Evolutionary conservation across 768 basidiomycete genomes (phyloP).

Genomic region (Gymnopilus junonius): DNA sequence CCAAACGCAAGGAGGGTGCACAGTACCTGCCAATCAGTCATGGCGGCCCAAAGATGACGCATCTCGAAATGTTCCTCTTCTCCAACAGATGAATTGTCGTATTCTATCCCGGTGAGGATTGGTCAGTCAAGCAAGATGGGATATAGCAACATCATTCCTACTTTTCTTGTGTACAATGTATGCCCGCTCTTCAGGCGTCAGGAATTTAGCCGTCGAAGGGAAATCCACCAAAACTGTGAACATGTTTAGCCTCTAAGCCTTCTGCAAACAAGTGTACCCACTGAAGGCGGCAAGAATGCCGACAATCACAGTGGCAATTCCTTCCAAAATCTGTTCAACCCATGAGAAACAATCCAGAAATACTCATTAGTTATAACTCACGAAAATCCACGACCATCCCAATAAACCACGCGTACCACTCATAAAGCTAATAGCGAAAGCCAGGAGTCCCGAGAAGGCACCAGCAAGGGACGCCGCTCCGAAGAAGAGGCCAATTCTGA

Average conservation of each 20-base stretch:
- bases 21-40: constrained; percentile 66
- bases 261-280: constrained; percentile 22
- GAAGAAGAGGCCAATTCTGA: constrained; percentile 66
- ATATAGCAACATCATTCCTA: constrained; percentile 28
- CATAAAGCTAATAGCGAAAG: constrained; percentile 61
- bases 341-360: background rate
- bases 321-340: constrained; percentile 60
- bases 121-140: background rate
- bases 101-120: constrained; percentile 38
- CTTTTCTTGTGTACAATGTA: constrained; percentile 61
- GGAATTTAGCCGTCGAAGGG: constrained; percentile 59
- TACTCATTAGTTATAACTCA: constrained; percentile 28
- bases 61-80: constrained; percentile 65
- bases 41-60: constrained; percentile 55
- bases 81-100: constrained; percentile 56
- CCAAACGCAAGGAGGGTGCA: background rate
- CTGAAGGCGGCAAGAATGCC: constrained; percentile 57
- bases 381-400: constrained; percentile 76
- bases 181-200: constrained; percentile 62
- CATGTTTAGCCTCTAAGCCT: background rate
- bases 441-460: constrained; percentile 64
- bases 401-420: constrained; percentile 44
- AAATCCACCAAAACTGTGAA: constrained; percentile 63
- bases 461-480: constrained; percentile 67
- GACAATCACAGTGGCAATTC: constrained; percentile 60